A percentile compares a stretch with the other conserved stretches of the same genome.
Evolutionary conservation across 163 green algal species (phyloP).

Genomic region (Coccomyxa subellipsoidea): DNA sequence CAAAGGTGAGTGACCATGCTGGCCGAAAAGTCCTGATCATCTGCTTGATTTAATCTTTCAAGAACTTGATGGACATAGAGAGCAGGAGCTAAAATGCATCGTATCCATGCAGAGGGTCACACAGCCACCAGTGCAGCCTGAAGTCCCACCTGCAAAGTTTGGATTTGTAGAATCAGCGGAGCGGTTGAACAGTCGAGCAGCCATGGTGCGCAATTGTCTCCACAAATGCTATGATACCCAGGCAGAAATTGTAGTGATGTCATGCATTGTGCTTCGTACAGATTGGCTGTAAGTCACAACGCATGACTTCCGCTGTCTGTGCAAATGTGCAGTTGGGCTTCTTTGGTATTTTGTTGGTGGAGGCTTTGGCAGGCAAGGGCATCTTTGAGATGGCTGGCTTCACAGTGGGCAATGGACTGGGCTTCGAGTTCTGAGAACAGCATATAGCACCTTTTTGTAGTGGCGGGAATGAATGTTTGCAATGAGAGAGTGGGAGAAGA

Average conservation of each 20-base stretch:
- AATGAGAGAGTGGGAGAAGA: too few species aligned
- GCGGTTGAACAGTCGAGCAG: slow-evolving; percentile 76
- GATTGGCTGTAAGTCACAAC: not conserved
- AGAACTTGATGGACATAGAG: too few species aligned
- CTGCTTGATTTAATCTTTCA: too few species aligned
- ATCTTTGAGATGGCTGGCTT: slow-evolving; percentile 76
- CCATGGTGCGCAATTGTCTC: slow-evolving; percentile 53
- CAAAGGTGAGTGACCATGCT: too few species aligned
- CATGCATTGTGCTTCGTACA: not conserved
- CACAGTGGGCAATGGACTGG: slow-evolving; percentile 66
- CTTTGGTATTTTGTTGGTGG: slow-evolving; percentile 77
- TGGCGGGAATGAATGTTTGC: too few species aligned
- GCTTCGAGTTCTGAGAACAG: slow-evolving; percentile 65
- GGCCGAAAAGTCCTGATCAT: too few species aligned
- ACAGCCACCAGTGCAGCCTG: slow-evolving; percentile 45
- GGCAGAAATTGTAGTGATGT: not conserved
- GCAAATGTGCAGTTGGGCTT: slow-evolving; percentile 69
- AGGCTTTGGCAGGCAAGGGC: slow-evolving; percentile 65
- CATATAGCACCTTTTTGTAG: not conserved
- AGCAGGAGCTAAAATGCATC: not conserved
- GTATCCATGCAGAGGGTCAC: slow-evolving; percentile 52
- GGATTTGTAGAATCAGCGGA: slow-evolving; percentile 84
- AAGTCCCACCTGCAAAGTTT: slow-evolving; percentile 47
- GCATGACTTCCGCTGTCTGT: not conserved
- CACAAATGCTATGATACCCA: too few species aligned